A percentile compares a stretch with the other conserved stretches of the same genome.
These are phyloP conservation scores for Aureobasidium sp. DNA, from an alignment of 2,329 filamentous ascomycete genomes.

Conservation along the genomic window DNA sequence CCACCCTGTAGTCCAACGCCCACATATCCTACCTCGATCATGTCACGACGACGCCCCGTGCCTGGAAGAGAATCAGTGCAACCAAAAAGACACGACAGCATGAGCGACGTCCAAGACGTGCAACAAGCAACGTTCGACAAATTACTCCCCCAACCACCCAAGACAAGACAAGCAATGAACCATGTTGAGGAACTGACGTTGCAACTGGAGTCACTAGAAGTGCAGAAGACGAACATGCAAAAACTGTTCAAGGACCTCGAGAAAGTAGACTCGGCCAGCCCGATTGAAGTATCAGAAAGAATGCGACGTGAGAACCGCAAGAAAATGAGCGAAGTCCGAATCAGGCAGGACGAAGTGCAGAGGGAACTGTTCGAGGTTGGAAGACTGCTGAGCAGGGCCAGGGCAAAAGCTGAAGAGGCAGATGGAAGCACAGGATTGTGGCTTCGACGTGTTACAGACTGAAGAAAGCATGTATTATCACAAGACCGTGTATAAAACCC, in stretches of 20 bases:
- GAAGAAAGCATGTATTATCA: background rate
- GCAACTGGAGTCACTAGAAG: slow-evolving; percentile 54
- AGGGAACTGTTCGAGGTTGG: slow-evolving; percentile 73
- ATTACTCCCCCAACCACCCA: slow-evolving; percentile 3
- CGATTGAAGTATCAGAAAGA: slow-evolving; percentile 55
- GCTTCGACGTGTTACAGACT: slow-evolving; percentile 64
- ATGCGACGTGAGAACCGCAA: slow-evolving; percentile 47
- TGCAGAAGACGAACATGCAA: slow-evolving; percentile 63
- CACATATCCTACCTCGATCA: slow-evolving; percentile 20
- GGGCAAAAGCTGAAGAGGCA: slow-evolving; percentile 57
- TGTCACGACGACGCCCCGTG: slow-evolving; percentile 10
- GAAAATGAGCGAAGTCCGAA: slow-evolving; percentile 58
- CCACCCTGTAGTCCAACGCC: slow-evolving; percentile 34
- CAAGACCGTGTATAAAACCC: background rate
- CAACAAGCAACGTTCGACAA: slow-evolving; percentile 21
- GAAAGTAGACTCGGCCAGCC: slow-evolving; percentile 61
- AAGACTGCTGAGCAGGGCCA: slow-evolving; percentile 66
- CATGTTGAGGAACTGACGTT: slow-evolving; percentile 60
- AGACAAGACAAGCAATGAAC: slow-evolving; percentile 14
- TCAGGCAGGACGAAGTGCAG: slow-evolving; percentile 63
- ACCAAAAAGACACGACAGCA: slow-evolving; percentile 15
- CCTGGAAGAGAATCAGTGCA: slow-evolving; percentile 13
- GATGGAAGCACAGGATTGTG: slow-evolving; percentile 59
- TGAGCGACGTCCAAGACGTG: slow-evolving; percentile 19
- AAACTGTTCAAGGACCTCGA: slow-evolving; percentile 69